Conservation (phyloP, 1,284 basidiomycete genomes). For the Inonotus hispidus region DNA sequence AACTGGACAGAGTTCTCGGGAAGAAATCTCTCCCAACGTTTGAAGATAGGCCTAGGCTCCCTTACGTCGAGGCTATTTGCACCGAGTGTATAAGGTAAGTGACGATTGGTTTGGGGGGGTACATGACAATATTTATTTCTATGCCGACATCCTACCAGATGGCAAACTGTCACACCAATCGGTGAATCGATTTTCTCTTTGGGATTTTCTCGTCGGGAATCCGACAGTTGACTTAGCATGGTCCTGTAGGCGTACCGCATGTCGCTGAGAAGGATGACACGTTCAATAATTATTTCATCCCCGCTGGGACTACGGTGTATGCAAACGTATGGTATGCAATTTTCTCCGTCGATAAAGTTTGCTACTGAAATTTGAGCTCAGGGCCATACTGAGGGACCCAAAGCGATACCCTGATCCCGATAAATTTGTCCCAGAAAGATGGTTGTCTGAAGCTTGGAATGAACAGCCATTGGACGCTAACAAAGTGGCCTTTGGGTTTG, state of each 20-base stretch:
- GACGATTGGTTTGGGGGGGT: too few species aligned
- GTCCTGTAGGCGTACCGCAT: not conserved
- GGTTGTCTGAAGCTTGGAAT: not conserved
- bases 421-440: constrained; percentile 13
- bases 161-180: constrained; percentile 10
- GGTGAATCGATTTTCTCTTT: too few species aligned
- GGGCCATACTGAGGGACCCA: constrained; percentile 31
- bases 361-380: too few species aligned
- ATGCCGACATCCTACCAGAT: constrained; percentile 9
- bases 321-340: constrained; percentile 27
- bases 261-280: not conserved
- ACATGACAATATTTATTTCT: not conserved
- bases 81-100: constrained; percentile 12
- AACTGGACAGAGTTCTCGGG: constrained; percentile 21
- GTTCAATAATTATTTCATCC: constrained; percentile 5
- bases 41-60: constrained; percentile 20
- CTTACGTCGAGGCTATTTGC: constrained; percentile 20
- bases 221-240: too few species aligned
- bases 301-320: constrained; percentile 25
- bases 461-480: not conserved
- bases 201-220: too few species aligned
- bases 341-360: too few species aligned
- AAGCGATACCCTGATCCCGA: constrained; percentile 4
- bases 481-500: constrained; percentile 8
- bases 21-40: constrained; percentile 18